Percentiles rank a stretch among this genome's conserved stretches.
Evolutionary conservation across 805 yeast genomes (phyloP).

Genomic region (Lipomyces sp.): DNA sequence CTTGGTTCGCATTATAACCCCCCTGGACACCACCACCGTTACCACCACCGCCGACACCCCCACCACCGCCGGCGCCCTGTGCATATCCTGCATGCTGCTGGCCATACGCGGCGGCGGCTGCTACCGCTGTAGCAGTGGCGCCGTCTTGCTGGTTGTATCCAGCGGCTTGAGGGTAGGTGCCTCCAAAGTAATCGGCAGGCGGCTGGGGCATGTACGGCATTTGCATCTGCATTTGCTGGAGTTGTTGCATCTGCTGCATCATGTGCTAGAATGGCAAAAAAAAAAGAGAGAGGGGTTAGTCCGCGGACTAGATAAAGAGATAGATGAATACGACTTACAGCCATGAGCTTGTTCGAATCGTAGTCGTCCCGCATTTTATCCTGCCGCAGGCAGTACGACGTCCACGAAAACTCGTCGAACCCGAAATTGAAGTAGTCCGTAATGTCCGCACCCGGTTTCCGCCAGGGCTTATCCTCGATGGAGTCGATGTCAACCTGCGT

Average conservation of each 20-base stretch:
- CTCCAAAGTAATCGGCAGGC: constrained; percentile 1
- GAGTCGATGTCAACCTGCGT: constrained; percentile 77
- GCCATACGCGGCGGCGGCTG: not conserved
- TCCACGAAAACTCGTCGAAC: constrained; percentile 95
- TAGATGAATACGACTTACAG: constrained; percentile 8
- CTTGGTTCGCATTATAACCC: too few relatives aligned
- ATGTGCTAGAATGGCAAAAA: constrained; percentile 11
- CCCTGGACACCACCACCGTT: too few relatives aligned
- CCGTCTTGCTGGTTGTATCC: constrained; percentile 5
- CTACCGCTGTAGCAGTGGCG: not conserved
- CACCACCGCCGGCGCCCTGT: not conserved
- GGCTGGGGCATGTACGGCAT: constrained; percentile 21
- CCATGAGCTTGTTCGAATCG: constrained; percentile 74
- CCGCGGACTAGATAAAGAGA: too few relatives aligned
- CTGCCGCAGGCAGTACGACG: constrained; percentile 83
- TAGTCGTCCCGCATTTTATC: constrained; percentile 75
- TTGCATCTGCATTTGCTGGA: constrained; percentile 21
- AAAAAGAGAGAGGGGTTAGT: too few relatives aligned
- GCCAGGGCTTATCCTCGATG: constrained; percentile 94
- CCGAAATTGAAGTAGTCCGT: constrained; percentile 96
- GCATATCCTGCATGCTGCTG: not conserved
- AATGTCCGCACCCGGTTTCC: constrained; percentile 93
- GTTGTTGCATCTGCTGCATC: constrained; percentile 26
- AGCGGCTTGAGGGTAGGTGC: not conserved
- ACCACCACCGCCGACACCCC: not conserved